Base-by-base conservation (phyloP, 2,329 filamentous ascomycete species). In the Claviceps sp. region DNA sequence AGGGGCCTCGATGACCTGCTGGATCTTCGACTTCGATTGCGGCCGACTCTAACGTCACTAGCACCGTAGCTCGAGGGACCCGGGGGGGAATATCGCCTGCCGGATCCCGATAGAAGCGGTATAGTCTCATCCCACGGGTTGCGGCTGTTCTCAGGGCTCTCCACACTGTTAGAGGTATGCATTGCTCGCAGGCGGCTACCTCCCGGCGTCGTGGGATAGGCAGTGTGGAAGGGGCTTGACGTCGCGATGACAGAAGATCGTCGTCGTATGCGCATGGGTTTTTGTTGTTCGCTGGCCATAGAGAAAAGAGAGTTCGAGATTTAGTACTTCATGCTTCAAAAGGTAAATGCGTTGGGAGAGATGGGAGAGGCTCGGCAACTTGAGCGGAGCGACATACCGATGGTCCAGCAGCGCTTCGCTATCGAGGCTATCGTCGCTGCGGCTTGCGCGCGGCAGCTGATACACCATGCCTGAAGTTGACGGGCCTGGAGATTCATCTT, bases 401-500 rank as follows among this genome's bases (percentile, higher is more conserved):
- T 97, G 91, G 67, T 97, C 91, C 18, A 97, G 72, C 58, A 97
- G 71, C 7, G 81, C 84, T 63, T 95, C 85, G 65, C 89, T 96
- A 59, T 96, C 91, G 56, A 97, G 72, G 66, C 91, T 97, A 1
- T 87, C 89, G 60, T 78, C 83, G 70, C 91, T 97, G 56, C 83
- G 63, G 63, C 86, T 88, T 45, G 71, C 68, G 7, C 72, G 63
- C 49, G 71, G 67, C 54, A 75, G 63, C 58, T 71, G 65, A 62
- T 79, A 79, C 62, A 79, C 74, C 63, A 80, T 75, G 46, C 67
- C 70, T 54, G 71, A 64, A 53, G 66, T 58, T 14, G 65, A 56
- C 37, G 63, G 60, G 22, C 62, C 59, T 45, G 64, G 63, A 44
- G 61, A 60, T 51, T 71, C 68, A 18, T 66, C 65, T 50, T 72